These are phyloP conservation scores for Capsicum chinense DNA, from an alignment of 257 asterid species.

Conservation along the genomic window DNA sequence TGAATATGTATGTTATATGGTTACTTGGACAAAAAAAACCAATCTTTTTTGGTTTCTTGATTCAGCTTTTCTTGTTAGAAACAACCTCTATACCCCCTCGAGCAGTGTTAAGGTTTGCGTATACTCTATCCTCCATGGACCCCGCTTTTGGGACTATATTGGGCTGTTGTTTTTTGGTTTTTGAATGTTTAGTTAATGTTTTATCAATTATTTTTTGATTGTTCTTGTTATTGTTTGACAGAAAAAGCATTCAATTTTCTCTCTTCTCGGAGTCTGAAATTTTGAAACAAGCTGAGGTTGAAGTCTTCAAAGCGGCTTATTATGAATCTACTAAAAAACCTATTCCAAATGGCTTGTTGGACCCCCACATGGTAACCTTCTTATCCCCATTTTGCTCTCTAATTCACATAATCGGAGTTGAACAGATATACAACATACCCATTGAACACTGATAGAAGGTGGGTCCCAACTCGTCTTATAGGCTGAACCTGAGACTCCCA, in stretches of 20 bases:
- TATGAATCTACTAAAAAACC: constrained; percentile 61
- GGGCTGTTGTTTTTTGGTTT: too few relatives aligned
- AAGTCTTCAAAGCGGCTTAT: constrained; percentile 61
- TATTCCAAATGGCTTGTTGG: constrained; percentile 67
- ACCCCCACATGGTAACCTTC: constrained; percentile 71
- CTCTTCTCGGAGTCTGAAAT: constrained; percentile 66
- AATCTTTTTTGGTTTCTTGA: too few relatives aligned
- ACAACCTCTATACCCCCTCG: too few relatives aligned
- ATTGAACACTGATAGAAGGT: background rate
- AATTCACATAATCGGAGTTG: background rate
- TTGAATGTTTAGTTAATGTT: background rate
- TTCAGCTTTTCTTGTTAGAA: too few relatives aligned
- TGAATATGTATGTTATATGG: too few relatives aligned
- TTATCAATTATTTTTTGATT: background rate
- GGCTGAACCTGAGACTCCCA: too few relatives aligned
- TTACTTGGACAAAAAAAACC: too few relatives aligned
- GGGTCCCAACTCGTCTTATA: background rate
- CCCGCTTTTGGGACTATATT: too few relatives aligned
- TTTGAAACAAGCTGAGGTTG: constrained; percentile 69
- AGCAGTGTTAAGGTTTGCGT: too few relatives aligned
- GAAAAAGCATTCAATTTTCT: constrained; percentile 79
- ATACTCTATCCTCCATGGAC: too few relatives aligned
- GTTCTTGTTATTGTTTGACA: constrained; percentile 34
- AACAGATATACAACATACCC: background rate
- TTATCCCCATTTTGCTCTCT: background rate